Base-by-base conservation (phyloP, 1,284 basidiomycete species). In the Leccinum griseonigrum region DNA sequence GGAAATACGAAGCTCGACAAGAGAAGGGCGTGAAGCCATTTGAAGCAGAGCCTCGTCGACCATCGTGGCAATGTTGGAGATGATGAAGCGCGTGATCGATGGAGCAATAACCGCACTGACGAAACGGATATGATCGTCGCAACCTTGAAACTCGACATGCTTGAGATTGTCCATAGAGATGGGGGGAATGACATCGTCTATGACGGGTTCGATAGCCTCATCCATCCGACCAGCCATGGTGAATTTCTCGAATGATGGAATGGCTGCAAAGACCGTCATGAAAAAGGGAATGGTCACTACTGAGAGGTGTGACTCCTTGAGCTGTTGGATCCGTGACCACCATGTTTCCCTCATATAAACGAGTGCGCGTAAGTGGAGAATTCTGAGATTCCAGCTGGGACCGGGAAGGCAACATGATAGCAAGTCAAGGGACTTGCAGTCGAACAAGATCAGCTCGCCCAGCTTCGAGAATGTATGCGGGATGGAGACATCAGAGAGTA, bases 401-500 rank as follows among this genome's bases (percentile, higher is more conserved):
- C 67, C 65, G 4, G 64, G 62, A 26, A 76, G 66, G 14, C 66
- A 69, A 29, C 75, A 66, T 16, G 54, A 48, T 10, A 69, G 62
- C 31, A 62, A 68, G 2, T 59, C 48, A 14, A 7, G 1, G 13
- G 43, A 9, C 3, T 0, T 4, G 54, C 51, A 58, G 5, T 58
- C 28, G 7, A 50, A 4, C 53, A 74, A 51, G n/a, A 50, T 50
- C 46, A 84, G 62, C 28, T 75, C 72, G 50, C 73, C 66, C 16
- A 85, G 69, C 3, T 65, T 66, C 7, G 73, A 65, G 32, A 82
- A 68, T 11, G 69, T 57, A 56, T 71, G 59, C 4, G 69, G 57
- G 43, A 72, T 67, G 8, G 73, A 67, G 31, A 68, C 69, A 32
- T 67, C 64, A 36, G 71, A 67, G 7, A 82, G 67, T 31, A 63